Evolutionary conservation across 495 filamentous ascomycete genomes (phyloP).

Genomic region (Neurospora sp.): DNA sequence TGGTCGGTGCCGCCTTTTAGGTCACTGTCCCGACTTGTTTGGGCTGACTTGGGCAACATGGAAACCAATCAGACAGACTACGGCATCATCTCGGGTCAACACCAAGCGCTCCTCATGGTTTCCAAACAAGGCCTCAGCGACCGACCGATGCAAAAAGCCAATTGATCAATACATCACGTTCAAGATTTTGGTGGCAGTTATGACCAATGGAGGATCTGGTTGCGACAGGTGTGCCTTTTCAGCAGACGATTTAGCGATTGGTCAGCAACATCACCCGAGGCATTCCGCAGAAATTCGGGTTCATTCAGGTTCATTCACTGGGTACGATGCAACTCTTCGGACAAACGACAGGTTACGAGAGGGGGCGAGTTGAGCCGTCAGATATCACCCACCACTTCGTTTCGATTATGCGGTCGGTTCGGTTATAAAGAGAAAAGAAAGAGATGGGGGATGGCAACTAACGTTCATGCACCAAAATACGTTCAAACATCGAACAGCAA

Average conservation of each 20-base stretch:
- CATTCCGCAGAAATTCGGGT: not conserved
- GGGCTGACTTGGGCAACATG: not conserved
- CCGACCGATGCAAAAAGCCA: not conserved
- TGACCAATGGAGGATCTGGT: not conserved
- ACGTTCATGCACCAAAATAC: slow-evolving; percentile 2
- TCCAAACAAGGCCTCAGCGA: not conserved
- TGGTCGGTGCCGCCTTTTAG: not conserved
- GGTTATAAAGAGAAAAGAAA: slow-evolving; percentile 11
- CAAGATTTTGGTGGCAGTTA: not conserved
- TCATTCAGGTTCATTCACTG: not conserved
- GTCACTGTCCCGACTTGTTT: not conserved
- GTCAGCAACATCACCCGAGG: not conserved
- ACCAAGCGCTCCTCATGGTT: not conserved
- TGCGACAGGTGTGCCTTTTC: not conserved
- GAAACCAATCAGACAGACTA: not conserved
- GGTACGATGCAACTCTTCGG: not conserved
- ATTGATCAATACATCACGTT: not conserved
- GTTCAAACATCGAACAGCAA: slow-evolving; percentile 8
- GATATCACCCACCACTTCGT: slow-evolving; percentile 59
- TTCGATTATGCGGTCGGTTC: slow-evolving; percentile 26
- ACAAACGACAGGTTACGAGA: not conserved
- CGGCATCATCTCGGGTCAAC: not conserved
- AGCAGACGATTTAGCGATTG: not conserved
- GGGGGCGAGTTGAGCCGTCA: slow-evolving; percentile 34
- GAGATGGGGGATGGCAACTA: slow-evolving; percentile 6